phyloP scores from a whole-genome alignment of 805 yeast species.

The Saccharomycopsis schoenii region DNA sequence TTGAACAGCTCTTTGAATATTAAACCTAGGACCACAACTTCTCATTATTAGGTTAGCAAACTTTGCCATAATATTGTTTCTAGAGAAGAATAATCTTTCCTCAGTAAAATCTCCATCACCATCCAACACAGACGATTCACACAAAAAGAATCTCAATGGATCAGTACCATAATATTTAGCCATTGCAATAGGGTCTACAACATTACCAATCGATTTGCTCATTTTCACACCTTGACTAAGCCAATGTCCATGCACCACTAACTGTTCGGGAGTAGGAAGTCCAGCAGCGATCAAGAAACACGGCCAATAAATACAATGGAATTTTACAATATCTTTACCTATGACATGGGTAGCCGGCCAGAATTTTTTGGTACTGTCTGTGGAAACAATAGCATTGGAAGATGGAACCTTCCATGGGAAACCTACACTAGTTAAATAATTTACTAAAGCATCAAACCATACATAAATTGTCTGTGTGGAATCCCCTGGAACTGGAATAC shows the following conservation, averaged over 20 bases:
- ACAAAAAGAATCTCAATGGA: conserved; percentile 61
- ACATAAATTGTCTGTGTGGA: conserved; percentile 75
- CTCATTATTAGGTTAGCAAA: conserved; percentile 73
- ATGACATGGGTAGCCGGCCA: conserved; percentile 77
- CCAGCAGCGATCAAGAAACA: conserved; percentile 78
- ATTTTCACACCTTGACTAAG: conserved; percentile 79
- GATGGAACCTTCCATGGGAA: conserved; percentile 31
- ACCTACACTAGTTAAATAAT: conserved; percentile 69
- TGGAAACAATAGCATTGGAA: background rate
- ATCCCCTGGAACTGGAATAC: conserved; percentile 80
- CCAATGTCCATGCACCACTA: conserved; percentile 94
- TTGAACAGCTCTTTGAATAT: conserved; percentile 36
- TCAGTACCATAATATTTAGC: conserved; percentile 59
- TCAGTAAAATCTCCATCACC: conserved; percentile 76
- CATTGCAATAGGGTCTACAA: conserved; percentile 77
- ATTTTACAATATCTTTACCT: conserved; percentile 85
- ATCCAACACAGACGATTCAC: conserved; percentile 65
- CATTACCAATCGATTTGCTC: conserved; percentile 91
- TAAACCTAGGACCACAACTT: conserved; percentile 61
- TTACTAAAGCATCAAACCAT: conserved; percentile 92
- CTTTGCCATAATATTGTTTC: conserved; percentile 68
- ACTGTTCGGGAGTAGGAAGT: conserved; percentile 55
- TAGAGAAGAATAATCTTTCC: conserved; percentile 36
- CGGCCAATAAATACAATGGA: conserved; percentile 94
- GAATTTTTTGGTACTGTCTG: conserved; percentile 21